Evolutionary conservation across 805 yeast genomes (phyloP).

Genomic region (Candida stauntonica): DNA sequence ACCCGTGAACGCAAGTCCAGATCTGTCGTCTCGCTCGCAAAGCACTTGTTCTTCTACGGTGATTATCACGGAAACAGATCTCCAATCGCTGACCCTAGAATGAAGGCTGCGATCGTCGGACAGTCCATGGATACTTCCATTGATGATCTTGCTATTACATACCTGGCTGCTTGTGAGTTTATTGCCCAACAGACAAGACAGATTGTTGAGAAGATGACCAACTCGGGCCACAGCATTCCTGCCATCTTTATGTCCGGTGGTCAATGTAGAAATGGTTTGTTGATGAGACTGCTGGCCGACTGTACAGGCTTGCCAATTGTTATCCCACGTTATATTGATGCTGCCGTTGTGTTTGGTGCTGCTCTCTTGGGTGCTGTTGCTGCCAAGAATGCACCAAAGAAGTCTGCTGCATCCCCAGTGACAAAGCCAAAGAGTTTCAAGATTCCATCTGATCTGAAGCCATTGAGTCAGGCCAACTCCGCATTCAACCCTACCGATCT

Average conservation of each 20-base stretch:
- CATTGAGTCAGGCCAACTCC: constrained; percentile 18
- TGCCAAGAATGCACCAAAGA: constrained; percentile 53
- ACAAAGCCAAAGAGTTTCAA: constrained; percentile 21
- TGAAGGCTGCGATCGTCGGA: constrained; percentile 92
- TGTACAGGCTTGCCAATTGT: constrained; percentile 89
- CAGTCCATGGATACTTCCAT: constrained; percentile 86
- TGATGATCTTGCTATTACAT: constrained; percentile 78
- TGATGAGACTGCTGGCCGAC: constrained; percentile 88
- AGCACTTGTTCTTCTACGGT: constrained; percentile 87
- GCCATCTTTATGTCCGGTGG: constrained; percentile 93
- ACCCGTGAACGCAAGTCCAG: constrained; percentile 52
- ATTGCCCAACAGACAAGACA: constrained; percentile 97
- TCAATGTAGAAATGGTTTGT: constrained; percentile 86
- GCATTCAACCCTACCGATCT: constrained; percentile 18
- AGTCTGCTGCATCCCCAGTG: constrained; percentile 20
- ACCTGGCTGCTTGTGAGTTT: constrained; percentile 93
- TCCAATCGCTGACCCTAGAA: constrained; percentile 92
- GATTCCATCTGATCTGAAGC: constrained; percentile 26
- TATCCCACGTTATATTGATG: constrained; percentile 92
- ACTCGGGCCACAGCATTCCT: constrained; percentile 70
- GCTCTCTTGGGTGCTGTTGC: constrained; percentile 96
- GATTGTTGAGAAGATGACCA: constrained; percentile 79
- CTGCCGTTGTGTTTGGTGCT: constrained; percentile 95
- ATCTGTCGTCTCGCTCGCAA: constrained; percentile 76
- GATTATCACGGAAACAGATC: constrained; percentile 96